These are phyloP conservation scores for Marasmius tenuissimus DNA, from an alignment of 1,284 basidiomycete genomes.

Conservation along the genomic window DNA sequence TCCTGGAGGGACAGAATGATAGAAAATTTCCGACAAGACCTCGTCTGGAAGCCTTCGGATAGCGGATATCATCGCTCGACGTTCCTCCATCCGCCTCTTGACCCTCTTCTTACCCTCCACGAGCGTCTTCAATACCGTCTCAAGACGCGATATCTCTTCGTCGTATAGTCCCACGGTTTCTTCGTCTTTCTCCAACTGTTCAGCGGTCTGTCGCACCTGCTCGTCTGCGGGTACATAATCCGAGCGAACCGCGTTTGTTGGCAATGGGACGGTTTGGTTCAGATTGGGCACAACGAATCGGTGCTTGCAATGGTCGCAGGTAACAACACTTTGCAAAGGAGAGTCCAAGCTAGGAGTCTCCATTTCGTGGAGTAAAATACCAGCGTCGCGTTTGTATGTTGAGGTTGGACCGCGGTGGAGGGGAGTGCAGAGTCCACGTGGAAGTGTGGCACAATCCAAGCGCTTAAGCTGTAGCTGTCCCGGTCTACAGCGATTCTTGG, in stretches of 20 bases:
- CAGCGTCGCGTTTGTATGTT: too few relatives aligned
- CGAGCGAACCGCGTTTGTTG: background rate
- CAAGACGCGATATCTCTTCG: background rate
- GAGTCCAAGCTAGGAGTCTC: too few relatives aligned
- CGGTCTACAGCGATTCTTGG: too few relatives aligned
- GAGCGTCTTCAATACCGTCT: background rate
- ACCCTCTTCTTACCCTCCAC: background rate
- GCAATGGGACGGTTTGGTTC: background rate
- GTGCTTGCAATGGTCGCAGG: background rate
- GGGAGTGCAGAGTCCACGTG: too few relatives aligned
- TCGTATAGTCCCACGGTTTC: background rate
- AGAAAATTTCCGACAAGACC: background rate
- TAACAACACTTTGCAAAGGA: background rate
- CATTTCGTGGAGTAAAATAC: too few relatives aligned
- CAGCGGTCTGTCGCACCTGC: background rate
- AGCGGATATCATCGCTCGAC: background rate
- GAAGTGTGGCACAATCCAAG: too few relatives aligned
- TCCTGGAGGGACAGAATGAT: background rate
- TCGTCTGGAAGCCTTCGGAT: background rate
- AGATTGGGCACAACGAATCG: background rate
- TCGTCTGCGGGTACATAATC: background rate
- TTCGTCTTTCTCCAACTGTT: background rate
- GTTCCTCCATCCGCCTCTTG: background rate
- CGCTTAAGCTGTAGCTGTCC: too few relatives aligned
- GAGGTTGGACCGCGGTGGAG: too few relatives aligned